Base-by-base conservation (phyloP, 2,329 filamentous ascomycete genomes). In the Beauveria bassiana region DNA sequence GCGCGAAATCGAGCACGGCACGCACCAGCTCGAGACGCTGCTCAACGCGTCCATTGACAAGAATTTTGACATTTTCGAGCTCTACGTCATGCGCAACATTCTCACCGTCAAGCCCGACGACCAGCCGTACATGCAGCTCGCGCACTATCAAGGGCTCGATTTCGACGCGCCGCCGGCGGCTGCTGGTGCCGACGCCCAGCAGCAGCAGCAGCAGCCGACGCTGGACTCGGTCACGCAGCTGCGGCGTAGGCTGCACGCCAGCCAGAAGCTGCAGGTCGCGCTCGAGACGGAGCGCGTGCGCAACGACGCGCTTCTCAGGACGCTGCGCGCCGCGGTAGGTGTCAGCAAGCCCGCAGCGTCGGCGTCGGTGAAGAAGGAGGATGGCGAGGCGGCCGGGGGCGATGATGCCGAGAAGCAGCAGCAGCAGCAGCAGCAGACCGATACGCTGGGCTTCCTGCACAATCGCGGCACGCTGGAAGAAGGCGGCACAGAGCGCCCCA, bases 71-170 rank as follows among this genome's bases (percentile, higher is more conserved):
- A 86, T 89, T 65, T 88, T 93, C 69, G 90, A 95, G 78, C 89
- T 99, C 61, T 97, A 93, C 77, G 88, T 91, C 57, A 81, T 99
- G 78, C 82, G 91, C 66, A 97, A 97, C 71, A 89, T 93, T 67
- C 76, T 95, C 65, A 87, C 84, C 46, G 85, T 93, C 45, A 72
- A 73, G 42, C 84, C 84, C 54, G 84, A 87, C 31, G 89, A 93
- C 64, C 79, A 89, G 68, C 83, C 85, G 62, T 97, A 89, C 85
- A 87, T 98, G 65, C 81, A 88, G 59, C 78, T 99, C 65, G 84
- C 84, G 53, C 93, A 98, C 79, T 97, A 99, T 76, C 86, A 92
- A 72, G 90, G 79, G 1, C 70, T 86, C 22, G 81, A 83, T 63
- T 79, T 86, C 50, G 22, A 26, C 28, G 2, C 53, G 9, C 9